phyloP scores from a whole-genome alignment of 2,329 filamentous ascomycete species.

The Penicillium hordei region DNA sequence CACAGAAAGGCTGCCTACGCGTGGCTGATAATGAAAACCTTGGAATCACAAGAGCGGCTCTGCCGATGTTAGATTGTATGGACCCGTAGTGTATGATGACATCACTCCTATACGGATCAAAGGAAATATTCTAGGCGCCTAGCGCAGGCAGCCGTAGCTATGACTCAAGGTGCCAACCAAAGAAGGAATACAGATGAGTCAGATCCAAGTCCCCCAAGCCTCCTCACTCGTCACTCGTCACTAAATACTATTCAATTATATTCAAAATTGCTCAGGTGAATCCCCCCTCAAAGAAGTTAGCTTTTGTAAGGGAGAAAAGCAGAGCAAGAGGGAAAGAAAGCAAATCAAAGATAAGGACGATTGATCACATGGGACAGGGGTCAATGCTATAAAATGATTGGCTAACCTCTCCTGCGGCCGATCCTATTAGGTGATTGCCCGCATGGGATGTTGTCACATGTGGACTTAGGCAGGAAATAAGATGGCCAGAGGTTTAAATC shows the following conservation, averaged over 20 bases:
- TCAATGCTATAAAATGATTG: conserved; percentile 1
- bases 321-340: neutral
- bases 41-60: neutral
- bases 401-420: neutral
- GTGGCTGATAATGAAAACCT: neutral
- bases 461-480: conserved; percentile 6
- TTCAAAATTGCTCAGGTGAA: neutral
- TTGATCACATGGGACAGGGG: conserved; percentile 1
- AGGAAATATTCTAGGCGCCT: neutral
- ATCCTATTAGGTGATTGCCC: conserved; percentile 18
- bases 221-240: too few species aligned
- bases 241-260: neutral
- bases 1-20: neutral
- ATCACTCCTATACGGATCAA: neutral
- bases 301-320: neutral
- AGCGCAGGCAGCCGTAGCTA: neutral
- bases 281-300: neutral
- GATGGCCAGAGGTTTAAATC: too few species aligned
- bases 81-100: neutral
- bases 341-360: conserved; percentile 1
- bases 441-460: conserved; percentile 28
- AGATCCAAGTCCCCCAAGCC: neutral
- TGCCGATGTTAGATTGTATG: neutral
- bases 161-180: neutral
- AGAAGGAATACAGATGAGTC: neutral